Base-by-base conservation (phyloP, 768 basidiomycete species). In the Amanita pseudoporphyria region DNA sequence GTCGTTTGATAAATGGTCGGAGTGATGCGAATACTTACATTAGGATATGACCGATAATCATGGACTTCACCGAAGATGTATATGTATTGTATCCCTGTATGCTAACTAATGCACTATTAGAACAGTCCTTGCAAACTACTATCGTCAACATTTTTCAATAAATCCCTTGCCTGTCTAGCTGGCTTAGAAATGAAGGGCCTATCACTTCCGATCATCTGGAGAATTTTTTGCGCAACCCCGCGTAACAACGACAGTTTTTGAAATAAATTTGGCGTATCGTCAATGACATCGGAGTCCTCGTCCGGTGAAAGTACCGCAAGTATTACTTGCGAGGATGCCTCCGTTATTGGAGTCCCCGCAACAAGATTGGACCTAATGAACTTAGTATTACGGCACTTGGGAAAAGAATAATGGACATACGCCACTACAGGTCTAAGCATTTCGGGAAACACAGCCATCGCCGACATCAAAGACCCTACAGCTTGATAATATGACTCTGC, bases 101-200 rank as follows among this genome's bases (percentile, higher is more conserved):
- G 26, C 4, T 28, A 7, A 28, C 26, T 3, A 28, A 37, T 6
- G n/a, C 19, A 19, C 3, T 31, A 43, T 40, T 53, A 77, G 58
- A 77, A 75, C 42, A 77, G 56, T 9, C 74, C 72, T n/a, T 67
- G 57, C 9, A 77, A 58, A 53, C 58, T 67, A 32, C 70, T 67
- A 35, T 76, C 73, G 22, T 67, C 66, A 45, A 76, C 52, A 42
- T 65, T 64, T 54, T 69, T 76, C 24, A 94, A 59, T 19, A 84
- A 50, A 45, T 95, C 92, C 53, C 82, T 73, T 2, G 92, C 84
- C 59, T 94, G 90, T 38, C 91, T 71, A 6, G 89, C 85, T 0
- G 89, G 90, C 40, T 90, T 71, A 9, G 87, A 74, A 37, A 94
- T 79, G 16, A 76, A 71, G 2, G 87, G 79, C 31, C 77, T 77